Evolutionary conservation across 257 asterid species (phyloP).

Genomic region (Phtheirospermum japonicum): DNA sequence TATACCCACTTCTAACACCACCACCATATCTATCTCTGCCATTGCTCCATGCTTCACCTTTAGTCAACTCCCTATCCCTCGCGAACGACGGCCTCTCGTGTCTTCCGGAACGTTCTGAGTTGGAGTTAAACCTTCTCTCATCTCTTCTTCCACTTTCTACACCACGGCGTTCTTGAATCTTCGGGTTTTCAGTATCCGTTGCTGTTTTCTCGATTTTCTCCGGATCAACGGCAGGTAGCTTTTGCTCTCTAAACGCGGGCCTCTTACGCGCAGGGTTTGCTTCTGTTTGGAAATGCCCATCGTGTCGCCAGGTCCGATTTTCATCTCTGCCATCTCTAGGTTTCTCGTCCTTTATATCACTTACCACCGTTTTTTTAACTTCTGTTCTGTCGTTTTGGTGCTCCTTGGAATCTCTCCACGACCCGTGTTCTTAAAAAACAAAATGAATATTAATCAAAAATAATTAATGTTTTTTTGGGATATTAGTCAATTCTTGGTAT

Average conservation of each 20-base stretch:
- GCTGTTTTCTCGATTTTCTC: constrained; percentile 38
- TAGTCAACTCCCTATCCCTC: constrained; percentile 38
- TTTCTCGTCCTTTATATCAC: constrained; percentile 40
- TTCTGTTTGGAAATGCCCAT: constrained; percentile 53
- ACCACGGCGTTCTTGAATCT: constrained; percentile 25
- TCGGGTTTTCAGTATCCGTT: constrained; percentile 31
- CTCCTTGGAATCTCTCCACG: constrained; percentile 53
- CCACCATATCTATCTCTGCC: constrained; percentile 36
- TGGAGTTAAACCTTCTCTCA: constrained; percentile 35
- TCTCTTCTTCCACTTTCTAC: constrained; percentile 39
- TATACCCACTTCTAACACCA: constrained; percentile 28
- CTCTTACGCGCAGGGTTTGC: constrained; percentile 50
- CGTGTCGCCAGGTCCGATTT: constrained; percentile 55
- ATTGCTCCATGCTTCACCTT: constrained; percentile 36
- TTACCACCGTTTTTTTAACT: constrained; percentile 33
- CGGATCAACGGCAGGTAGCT: constrained; percentile 37
- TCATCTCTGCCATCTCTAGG: constrained; percentile 38
- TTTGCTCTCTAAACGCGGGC: constrained; percentile 66
- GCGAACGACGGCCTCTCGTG: constrained; percentile 38
- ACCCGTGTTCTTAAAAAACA: constrained; percentile 51
- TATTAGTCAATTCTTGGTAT: too few relatives aligned
- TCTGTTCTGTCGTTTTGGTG: constrained; percentile 29
- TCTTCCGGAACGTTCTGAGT: constrained; percentile 35
- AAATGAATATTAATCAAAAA: neutral
- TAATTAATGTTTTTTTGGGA: neutral